Percentiles rank a stretch among this genome's conserved stretches.
phyloP scores from a whole-genome alignment of 2,329 filamentous ascomycete genomes.

The Knufia fluminis region DNA sequence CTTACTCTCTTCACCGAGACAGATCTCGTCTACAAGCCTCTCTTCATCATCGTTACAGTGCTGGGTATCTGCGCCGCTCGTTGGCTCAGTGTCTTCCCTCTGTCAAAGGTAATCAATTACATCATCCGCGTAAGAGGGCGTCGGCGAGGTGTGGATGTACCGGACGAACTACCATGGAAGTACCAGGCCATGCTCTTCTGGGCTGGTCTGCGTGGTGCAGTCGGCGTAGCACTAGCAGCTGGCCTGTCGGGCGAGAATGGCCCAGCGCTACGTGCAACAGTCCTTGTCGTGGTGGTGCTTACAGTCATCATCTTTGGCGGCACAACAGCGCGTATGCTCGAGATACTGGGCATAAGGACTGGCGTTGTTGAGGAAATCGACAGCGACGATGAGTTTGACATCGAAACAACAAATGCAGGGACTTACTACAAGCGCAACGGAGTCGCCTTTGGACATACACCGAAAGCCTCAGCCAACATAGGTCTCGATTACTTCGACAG shows the following conservation, averaged over 20 bases:
- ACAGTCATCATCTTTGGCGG: slow-evolving; percentile 99
- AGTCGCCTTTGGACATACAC: slow-evolving; percentile 66
- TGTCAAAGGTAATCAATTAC: slow-evolving; percentile 84
- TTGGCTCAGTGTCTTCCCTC: slow-evolving; percentile 89
- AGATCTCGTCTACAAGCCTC: slow-evolving; percentile 79
- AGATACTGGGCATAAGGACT: slow-evolving; percentile 92
- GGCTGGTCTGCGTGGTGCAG: slow-evolving; percentile 89
- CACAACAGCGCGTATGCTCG: slow-evolving; percentile 93
- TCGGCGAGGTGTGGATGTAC: slow-evolving; percentile 56
- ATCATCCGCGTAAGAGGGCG: slow-evolving; percentile 79
- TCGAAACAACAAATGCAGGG: slow-evolving; percentile 63
- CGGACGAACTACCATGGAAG: slow-evolving; percentile 83
- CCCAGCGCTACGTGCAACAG: slow-evolving; percentile 78
- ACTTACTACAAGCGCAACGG: slow-evolving; percentile 72
- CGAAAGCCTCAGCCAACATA: slow-evolving; percentile 55
- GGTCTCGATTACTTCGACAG: slow-evolving; percentile 42
- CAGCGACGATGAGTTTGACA: slow-evolving; percentile 97
- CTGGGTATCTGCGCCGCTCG: slow-evolving; percentile 84
- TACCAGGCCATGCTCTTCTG: slow-evolving; percentile 99
- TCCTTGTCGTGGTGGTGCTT: slow-evolving; percentile 92
- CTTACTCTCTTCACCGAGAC: slow-evolving; percentile 89
- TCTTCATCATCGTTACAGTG: slow-evolving; percentile 88
- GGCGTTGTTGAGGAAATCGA: slow-evolving; percentile 96
- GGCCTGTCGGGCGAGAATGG: slow-evolving; percentile 75
- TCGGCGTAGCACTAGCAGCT: slow-evolving; percentile 88